Base-by-base conservation (phyloP, 2,329 filamentous ascomycete species). In the Penicillium sp. region DNA sequence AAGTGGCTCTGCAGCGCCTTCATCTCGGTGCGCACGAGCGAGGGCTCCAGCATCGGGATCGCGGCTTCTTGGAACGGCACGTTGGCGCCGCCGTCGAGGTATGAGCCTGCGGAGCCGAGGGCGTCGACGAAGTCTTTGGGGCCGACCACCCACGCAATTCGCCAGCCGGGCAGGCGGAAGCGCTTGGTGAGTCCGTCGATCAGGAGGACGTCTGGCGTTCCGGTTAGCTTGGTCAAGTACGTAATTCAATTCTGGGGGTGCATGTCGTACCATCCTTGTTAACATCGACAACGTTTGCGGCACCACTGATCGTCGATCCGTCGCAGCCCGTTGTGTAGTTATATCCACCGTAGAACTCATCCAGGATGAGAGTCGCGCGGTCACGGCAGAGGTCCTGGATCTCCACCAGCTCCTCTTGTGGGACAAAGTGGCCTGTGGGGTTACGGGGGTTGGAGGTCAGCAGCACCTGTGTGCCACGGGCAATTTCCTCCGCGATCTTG, bases 181-280 rank as follows among this genome's bases (percentile, higher is more conserved):
- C 93, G 89, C 84, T 97, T 97, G 67, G 93, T 97, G 27, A 97
- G 84, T 50, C 93, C 93, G 72, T 97, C 93, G 64, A 97, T 93
- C 75, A 97, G 90, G 63, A 97, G 84, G 2, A 97, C 93, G 70
- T 96, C 91, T 76, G 50, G 38, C 21, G 29, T 10, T 25, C 2
- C 6, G 47, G 53, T 65, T 54, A 67, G 61, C 12, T 46, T 46
- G 29, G 17, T 29, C 12, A 10, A 23, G 17, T 7, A n/a, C 3
- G 17, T 31, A 21, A 31, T 21, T 21, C 15, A 19, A 15, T 29
- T 40, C 33, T 17, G 5, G 7, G 25, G 12, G 21, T 17, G 8
- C 23, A 7, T 43, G 31, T 38, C 72, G 29, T 60, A 77, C 75
- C 77, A 70, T 95, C 91, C 70, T 90, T 84, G 71, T 97, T 86